Percentiles rank a stretch among this genome's conserved stretches.
phyloP scores from a whole-genome alignment of 768 basidiomycete genomes.

The Tricholoma sp. region DNA sequence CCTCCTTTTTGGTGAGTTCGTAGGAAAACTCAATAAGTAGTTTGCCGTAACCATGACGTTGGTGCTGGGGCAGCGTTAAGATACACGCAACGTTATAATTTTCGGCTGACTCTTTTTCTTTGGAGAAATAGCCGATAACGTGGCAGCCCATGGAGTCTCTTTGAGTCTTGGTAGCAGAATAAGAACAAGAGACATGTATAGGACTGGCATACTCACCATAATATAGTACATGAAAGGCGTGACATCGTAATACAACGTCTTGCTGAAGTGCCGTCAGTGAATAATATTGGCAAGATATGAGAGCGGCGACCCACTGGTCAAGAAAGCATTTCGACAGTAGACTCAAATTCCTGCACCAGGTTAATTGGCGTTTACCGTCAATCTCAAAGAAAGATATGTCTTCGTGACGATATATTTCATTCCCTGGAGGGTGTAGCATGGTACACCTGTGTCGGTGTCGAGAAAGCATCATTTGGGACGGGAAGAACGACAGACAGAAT shows the following conservation, averaged over 20 bases:
- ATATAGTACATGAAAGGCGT: constrained; percentile 99
- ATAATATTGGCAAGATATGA: constrained; percentile 3
- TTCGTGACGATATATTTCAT: constrained; percentile 98
- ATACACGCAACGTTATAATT: constrained; percentile 99
- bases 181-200: constrained; percentile 7
- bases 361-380: constrained; percentile 92
- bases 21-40: constrained; percentile 97
- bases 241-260: constrained; percentile 99
- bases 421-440: constrained; percentile 92
- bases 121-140: constrained; percentile 96
- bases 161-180: constrained; percentile 44
- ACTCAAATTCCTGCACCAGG: constrained; percentile 96
- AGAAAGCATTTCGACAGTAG: constrained; percentile 96
- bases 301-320: constrained; percentile 71
- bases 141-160: constrained; percentile 91
- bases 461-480: constrained; percentile 83
- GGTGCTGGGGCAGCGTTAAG: constrained; percentile 96
- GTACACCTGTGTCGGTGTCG: constrained; percentile 91
- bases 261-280: constrained; percentile 45
- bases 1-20: constrained; percentile 94
- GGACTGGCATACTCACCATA: constrained; percentile 56
- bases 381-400: constrained; percentile 98
- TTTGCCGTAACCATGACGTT: constrained; percentile 93
- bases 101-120: constrained; percentile 98
- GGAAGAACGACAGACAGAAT: constrained; percentile 93